phyloP scores from a whole-genome alignment of 2,329 filamentous ascomycete genomes.

The Penicillium sp. region DNA sequence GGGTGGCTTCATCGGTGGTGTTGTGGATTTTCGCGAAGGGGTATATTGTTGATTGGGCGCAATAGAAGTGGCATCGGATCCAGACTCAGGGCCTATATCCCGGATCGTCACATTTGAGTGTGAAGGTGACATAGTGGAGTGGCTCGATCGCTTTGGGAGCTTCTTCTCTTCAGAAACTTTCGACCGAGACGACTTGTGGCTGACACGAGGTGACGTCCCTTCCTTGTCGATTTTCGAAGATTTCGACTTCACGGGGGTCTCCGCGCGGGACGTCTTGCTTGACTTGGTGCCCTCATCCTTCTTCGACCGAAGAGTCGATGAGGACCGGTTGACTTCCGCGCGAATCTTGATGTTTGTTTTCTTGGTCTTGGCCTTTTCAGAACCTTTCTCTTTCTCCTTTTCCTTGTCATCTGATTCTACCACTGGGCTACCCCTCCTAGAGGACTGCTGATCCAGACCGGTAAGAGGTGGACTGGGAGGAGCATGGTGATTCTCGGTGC shows the following conservation, averaged over 20 bases:
- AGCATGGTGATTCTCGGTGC: constrained; percentile 31
- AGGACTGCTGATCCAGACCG: constrained; percentile 37
- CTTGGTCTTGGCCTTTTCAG: constrained; percentile 33
- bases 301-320: constrained; percentile 38
- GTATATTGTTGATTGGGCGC: constrained; percentile 40
- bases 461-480: constrained; percentile 48
- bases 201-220: constrained; percentile 31
- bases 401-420: constrained; percentile 30
- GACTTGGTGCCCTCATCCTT: constrained; percentile 36
- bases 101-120: constrained; percentile 35
- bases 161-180: constrained; percentile 30
- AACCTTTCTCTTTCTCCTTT: constrained; percentile 30
- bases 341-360: constrained; percentile 35
- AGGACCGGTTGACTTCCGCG: constrained; percentile 38
- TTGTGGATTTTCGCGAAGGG: constrained; percentile 25
- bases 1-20: constrained; percentile 31
- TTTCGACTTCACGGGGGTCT: constrained; percentile 36
- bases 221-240: constrained; percentile 26
- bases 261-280: constrained; percentile 34
- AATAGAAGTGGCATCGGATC: constrained; percentile 45
- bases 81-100: constrained; percentile 33
- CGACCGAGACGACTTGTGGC: constrained; percentile 33
- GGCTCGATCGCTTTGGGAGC: constrained; percentile 31
- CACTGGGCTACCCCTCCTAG: constrained; percentile 26
- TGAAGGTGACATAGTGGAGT: constrained; percentile 29